A percentile compares a stretch with the other conserved stretches of the same genome.
Evolutionary conservation across 352 stramenopile genomes (phyloP).

Genomic region (Halophytophthora batemanensis): DNA sequence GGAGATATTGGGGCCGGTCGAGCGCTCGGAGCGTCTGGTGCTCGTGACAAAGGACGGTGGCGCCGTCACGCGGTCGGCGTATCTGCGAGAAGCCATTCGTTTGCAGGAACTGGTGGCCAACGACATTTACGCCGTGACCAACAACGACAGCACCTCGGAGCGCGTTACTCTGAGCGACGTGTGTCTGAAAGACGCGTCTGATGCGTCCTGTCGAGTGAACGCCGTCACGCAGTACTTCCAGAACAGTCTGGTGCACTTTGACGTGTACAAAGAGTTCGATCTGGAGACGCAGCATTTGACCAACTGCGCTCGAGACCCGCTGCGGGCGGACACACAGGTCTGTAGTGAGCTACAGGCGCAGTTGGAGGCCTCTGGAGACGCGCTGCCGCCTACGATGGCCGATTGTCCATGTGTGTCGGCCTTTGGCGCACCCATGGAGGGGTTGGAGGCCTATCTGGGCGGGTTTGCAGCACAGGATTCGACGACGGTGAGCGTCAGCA

Average conservation of each 20-base stretch:
- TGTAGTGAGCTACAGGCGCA: slow-evolving; percentile 36
- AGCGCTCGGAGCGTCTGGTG: slow-evolving; percentile 52
- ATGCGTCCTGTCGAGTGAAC: slow-evolving; percentile 46
- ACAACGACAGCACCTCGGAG: slow-evolving; percentile 11
- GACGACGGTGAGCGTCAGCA: slow-evolving; percentile 15
- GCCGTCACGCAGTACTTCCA: slow-evolving; percentile 66
- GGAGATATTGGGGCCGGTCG: slow-evolving; percentile 51
- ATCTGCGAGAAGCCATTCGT: slow-evolving; percentile 56
- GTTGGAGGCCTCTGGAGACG: slow-evolving; percentile 22
- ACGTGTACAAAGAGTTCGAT: slow-evolving; percentile 45
- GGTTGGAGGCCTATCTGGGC: slow-evolving; percentile 55
- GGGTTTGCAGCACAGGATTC: slow-evolving; percentile 26
- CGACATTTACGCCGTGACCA: slow-evolving; percentile 8
- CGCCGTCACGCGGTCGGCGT: slow-evolving; percentile 33
- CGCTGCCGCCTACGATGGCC: slow-evolving; percentile 51
- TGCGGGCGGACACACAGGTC: slow-evolving; percentile 23
- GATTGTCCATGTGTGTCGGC: slow-evolving; percentile 65
- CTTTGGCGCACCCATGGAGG: slow-evolving; percentile 53
- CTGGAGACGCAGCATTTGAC: slow-evolving; percentile 43
- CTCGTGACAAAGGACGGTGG: slow-evolving; percentile 58
- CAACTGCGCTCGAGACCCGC: slow-evolving; percentile 27
- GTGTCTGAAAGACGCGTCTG: slow-evolving; percentile 52
- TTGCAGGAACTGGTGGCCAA: slow-evolving; percentile 37
- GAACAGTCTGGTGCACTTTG: slow-evolving; percentile 50
- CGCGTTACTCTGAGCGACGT: slow-evolving; percentile 40